Evolutionary conservation across 139 green algal species (phyloP), one percentile per base, ranked within the genome.

Genomic region (Asterochloris erici): DNA sequence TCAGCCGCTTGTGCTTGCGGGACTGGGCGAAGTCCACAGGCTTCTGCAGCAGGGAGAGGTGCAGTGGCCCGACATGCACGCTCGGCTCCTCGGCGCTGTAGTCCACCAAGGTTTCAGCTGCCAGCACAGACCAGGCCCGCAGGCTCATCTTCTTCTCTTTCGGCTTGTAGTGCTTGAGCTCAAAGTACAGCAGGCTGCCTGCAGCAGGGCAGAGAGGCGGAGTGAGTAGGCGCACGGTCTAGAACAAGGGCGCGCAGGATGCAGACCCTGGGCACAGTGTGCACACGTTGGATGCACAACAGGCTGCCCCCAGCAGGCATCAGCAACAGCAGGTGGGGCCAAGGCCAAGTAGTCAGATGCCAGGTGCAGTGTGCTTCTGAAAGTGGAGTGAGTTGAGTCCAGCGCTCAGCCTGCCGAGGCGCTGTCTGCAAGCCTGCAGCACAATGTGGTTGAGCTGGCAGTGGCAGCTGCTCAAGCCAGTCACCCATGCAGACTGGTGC

Each of bases 141-240:
- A 87, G 90, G 77, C 68, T 83, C 29, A 90, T 86, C 38, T 74
- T 85, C 74, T 79, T 81, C 79, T 90, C 83, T 23, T 81, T 74
- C 14, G 78, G 76, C 79, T 91, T 91, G 79, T 84, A 91, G 64
- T 91, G 85, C 86, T 88, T 87, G 38, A 91, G n/a, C 79, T 90
- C 87, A 24, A 91, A 68, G 68, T 84, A 91, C 54, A 91, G 21
- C 47, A 85, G 73, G 27, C 38, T 71, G 11, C 87, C 87, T 82
- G 87, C 73, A 69, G 73, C 26, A 64, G 26, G 21, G 60, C 12
- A 80, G 73, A 12, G 9, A 29, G 54, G 29, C 17, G 24, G 68
- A 15, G 29, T 61, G 11, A 47, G 13, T 47, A 63, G 10, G 66
- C 21, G 66, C 10, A 71, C 4, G 66, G 2, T 26, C 66, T 71